phyloP scores from a whole-genome alignment of 1,284 basidiomycete genomes.

The Cryptococcus jaspeensis region DNA sequence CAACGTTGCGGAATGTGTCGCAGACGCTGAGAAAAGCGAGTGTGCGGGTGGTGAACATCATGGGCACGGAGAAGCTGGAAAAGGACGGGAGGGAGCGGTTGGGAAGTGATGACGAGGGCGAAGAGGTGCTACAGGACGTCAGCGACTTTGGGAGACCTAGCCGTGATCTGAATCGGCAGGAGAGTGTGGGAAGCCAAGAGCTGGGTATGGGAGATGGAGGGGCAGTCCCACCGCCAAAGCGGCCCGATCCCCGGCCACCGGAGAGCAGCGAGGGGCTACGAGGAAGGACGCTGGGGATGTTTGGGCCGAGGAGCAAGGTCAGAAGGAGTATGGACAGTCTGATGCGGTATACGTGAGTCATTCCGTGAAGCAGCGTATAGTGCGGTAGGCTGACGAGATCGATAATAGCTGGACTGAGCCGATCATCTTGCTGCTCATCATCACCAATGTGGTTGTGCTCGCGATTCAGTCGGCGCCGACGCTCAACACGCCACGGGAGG shows the following conservation, averaged over 20 bases:
- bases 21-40: conserved; percentile 53
- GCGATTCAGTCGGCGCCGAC: conserved; percentile 69
- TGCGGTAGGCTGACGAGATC: background rate
- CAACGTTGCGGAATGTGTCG: conserved; percentile 40
- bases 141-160: conserved; percentile 8
- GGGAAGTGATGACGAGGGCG: conserved; percentile 24
- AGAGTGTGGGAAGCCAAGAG: conserved; percentile 5
- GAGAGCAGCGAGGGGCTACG: conserved; percentile 57
- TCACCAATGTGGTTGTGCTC: conserved; percentile 78
- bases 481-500: conserved; percentile 54
- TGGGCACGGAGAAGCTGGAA: conserved; percentile 59
- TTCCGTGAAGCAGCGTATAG: background rate
- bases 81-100: conserved; percentile 26
- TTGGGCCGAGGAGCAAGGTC: conserved; percentile 67
- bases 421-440: conserved; percentile 75
- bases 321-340: conserved; percentile 66
- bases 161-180: background rate
- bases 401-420: conserved; percentile 78
- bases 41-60: conserved; percentile 77
- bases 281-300: conserved; percentile 74
- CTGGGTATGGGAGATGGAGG: conserved; percentile 6
- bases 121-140: conserved; percentile 30
- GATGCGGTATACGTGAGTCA: conserved; percentile 64
- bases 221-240: conserved; percentile 4
- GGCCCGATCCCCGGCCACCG: conserved; percentile 27